Conservation (phyloP, 2,329 filamentous ascomycete species). For the Fusarium sambucinum region DNA sequence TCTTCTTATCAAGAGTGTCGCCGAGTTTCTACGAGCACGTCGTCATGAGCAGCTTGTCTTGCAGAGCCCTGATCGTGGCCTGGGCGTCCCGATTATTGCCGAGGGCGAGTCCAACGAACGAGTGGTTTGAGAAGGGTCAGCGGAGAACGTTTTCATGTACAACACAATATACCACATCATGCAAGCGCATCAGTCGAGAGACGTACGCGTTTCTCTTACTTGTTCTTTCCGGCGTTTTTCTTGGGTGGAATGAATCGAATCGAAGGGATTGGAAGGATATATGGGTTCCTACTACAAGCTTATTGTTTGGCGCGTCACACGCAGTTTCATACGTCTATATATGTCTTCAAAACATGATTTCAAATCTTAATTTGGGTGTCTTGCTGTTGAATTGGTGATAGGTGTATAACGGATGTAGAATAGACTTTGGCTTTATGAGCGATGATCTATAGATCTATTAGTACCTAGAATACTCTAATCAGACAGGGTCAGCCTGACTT, state of each 20-base stretch:
- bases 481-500: neutral
- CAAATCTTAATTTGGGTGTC: neutral
- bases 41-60: slow-evolving; percentile 93
- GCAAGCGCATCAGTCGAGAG: slow-evolving; percentile 37
- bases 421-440: neutral
- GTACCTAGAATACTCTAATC: neutral
- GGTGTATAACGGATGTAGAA: neutral
- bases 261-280: slow-evolving; percentile 25
- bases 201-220: slow-evolving; percentile 27
- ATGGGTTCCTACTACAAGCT: slow-evolving; percentile 39
- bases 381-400: neutral
- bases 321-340: slow-evolving; percentile 42
- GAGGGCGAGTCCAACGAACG: slow-evolving; percentile 84
- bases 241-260: slow-evolving; percentile 21
- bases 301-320: slow-evolving; percentile 42
- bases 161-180: slow-evolving; percentile 30
- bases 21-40: slow-evolving; percentile 87
- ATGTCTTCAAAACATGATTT: slow-evolving; percentile 30
- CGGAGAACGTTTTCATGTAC: slow-evolving; percentile 27
- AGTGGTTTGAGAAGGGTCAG: slow-evolving; percentile 67
- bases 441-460: neutral
- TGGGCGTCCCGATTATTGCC: slow-evolving; percentile 87
- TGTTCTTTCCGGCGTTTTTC: slow-evolving; percentile 37
- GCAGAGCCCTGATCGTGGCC: slow-evolving; percentile 89
- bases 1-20: slow-evolving; percentile 92